A percentile compares a stretch with the other conserved stretches of the same genome.
These are phyloP conservation scores for Cicer arietinum DNA, from an alignment of 306 rosid genomes.

Conservation along the genomic window DNA sequence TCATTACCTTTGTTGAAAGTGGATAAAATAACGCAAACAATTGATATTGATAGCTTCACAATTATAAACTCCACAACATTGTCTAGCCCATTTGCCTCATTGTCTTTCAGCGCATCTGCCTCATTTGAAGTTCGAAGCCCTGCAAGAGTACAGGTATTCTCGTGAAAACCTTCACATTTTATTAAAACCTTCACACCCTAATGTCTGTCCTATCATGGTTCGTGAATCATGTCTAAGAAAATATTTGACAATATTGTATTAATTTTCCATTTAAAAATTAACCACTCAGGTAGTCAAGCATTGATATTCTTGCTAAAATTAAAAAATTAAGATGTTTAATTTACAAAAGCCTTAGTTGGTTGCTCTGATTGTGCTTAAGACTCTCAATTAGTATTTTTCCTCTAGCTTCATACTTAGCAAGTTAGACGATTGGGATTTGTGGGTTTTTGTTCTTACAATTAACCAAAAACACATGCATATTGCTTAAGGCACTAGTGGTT, in stretches of 20 bases:
- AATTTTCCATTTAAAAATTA: constrained; percentile 6
- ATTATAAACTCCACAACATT: constrained; percentile 70
- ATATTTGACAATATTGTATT: neutral
- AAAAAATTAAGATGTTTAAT: constrained; percentile 6
- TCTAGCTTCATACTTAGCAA: constrained; percentile 5
- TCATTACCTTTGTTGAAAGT: constrained; percentile 79
- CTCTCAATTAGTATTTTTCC: neutral
- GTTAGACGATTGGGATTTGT: neutral
- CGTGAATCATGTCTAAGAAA: neutral
- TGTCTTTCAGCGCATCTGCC: constrained; percentile 87
- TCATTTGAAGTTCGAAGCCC: constrained; percentile 90
- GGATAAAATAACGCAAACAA: constrained; percentile 72
- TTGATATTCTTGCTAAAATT: neutral
- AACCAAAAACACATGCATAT: constrained; percentile 6
- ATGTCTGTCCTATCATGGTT: neutral
- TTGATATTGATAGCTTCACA: constrained; percentile 61
- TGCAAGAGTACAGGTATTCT: constrained; percentile 81
- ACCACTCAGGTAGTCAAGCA: constrained; percentile 18
- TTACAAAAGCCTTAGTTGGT: constrained; percentile 19
- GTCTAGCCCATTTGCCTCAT: constrained; percentile 71
- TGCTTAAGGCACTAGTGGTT: neutral
- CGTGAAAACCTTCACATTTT: constrained; percentile 30
- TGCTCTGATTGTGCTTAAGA: constrained; percentile 5
- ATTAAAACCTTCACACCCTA: neutral
- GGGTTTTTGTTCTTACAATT: neutral